Conservation (phyloP, 495 filamentous ascomycete genomes). For the Corynascus novoguineensis region DNA sequence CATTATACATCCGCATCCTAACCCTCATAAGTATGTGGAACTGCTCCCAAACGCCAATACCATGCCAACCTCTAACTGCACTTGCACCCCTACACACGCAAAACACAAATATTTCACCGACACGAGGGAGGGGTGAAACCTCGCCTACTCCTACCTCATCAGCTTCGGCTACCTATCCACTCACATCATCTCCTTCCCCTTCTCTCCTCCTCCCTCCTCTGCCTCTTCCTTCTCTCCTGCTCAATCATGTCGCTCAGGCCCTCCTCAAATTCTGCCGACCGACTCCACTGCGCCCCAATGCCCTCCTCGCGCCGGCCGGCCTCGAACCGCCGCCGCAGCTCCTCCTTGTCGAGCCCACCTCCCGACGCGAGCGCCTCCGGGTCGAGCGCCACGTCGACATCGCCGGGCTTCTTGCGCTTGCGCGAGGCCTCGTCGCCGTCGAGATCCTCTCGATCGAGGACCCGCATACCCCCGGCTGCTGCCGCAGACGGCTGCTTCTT, state of each 20-base stretch:
- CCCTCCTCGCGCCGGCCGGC: constrained; percentile 66
- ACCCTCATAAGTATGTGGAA: background rate
- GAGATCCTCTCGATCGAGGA: constrained; percentile 78
- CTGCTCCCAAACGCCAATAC: background rate
- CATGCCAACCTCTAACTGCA: background rate
- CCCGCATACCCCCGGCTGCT: constrained; percentile 37
- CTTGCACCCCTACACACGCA: too few relatives aligned
- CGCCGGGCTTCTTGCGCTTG: constrained; percentile 91
- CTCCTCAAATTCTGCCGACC: constrained; percentile 60
- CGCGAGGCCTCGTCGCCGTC: constrained; percentile 61
- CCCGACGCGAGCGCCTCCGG: constrained; percentile 69
- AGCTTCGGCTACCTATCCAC: background rate
- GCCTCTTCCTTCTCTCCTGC: constrained; percentile 80
- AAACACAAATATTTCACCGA: too few relatives aligned
- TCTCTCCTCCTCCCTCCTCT: constrained; percentile 79
- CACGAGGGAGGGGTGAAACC: too few relatives aligned
- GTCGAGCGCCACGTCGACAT: constrained; percentile 89
- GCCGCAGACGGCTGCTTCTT: constrained; percentile 23
- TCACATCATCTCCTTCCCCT: constrained; percentile 10
- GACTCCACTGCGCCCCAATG: constrained; percentile 54
- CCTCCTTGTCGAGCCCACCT: constrained; percentile 54
- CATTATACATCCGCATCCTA: background rate
- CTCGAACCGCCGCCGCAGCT: constrained; percentile 61
- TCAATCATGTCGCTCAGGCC: constrained; percentile 97
- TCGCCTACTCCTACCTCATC: background rate